phyloP scores from a whole-genome alignment of 225 moss, liverwort and hornwort species.

The Physcomitrium patens region DNA sequence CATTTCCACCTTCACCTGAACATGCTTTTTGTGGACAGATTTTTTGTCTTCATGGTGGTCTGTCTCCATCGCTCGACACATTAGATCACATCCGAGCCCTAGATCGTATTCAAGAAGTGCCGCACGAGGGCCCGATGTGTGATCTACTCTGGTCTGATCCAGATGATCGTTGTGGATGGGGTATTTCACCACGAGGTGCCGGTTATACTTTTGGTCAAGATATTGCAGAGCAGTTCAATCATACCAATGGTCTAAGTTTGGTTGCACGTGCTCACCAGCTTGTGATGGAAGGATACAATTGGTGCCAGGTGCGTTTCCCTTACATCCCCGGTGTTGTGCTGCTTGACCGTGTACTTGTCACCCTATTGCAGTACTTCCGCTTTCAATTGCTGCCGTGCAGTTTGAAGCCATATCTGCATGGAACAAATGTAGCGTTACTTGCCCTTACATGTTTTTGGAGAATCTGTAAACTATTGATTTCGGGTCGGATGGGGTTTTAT shows the following conservation, averaged over 20 bases:
- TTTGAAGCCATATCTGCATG: too few species aligned
- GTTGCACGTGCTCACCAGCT: constrained; percentile 99
- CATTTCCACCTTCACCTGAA: not conserved
- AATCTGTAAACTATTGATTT: too few species aligned
- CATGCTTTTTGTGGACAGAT: constrained; percentile 57
- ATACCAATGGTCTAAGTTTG: constrained; percentile 95
- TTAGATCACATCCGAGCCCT: constrained; percentile 98
- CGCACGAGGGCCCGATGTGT: constrained; percentile 99
- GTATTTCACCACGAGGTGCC: constrained; percentile 96
- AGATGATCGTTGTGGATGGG: constrained; percentile 98
- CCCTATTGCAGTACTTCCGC: not conserved
- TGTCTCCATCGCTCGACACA: constrained; percentile 96
- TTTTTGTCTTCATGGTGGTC: constrained; percentile 97
- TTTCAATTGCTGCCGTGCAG: not conserved
- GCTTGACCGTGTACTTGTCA: constrained; percentile 6
- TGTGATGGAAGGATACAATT: constrained; percentile 99
- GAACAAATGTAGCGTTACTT: too few species aligned
- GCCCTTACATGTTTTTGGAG: too few species aligned
- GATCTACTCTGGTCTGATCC: constrained; percentile 99
- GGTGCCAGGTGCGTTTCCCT: constrained; percentile 81
- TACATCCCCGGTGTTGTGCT: not conserved
- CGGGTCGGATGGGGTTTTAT: too few species aligned
- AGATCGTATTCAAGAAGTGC: constrained; percentile 99
- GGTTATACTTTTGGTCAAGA: constrained; percentile 99
- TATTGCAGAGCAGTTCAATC: constrained; percentile 98